These are phyloP conservation scores for Orbilia brochopaga DNA, from an alignment of 2,329 filamentous ascomycete species.

Conservation along the genomic window DNA sequence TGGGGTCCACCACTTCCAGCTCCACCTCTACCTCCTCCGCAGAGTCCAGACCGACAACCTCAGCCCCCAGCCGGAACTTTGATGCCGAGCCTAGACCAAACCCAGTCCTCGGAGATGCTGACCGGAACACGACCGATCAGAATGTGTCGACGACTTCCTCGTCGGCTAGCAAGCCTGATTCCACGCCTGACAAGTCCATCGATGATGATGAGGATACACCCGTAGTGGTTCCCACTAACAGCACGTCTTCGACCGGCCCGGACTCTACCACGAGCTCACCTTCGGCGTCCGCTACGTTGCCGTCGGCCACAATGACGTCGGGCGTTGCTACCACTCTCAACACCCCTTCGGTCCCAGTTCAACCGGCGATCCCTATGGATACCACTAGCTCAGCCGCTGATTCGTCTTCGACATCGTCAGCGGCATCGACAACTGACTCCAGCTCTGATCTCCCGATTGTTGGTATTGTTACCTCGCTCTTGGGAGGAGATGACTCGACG, in stretches of 20 bases:
- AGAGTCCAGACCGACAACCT: conserved; percentile 15
- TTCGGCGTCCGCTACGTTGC: conserved; percentile 10
- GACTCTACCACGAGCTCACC: neutral
- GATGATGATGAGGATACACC: conserved; percentile 3
- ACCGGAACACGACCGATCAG: conserved; percentile 26
- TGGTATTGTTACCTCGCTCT: conserved; percentile 53
- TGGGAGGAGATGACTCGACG: conserved; percentile 55
- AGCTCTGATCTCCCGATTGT: conserved; percentile 54
- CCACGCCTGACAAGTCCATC: conserved; percentile 2
- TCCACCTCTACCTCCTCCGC: conserved; percentile 29
- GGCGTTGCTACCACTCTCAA: conserved; percentile 45
- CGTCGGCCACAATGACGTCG: conserved; percentile 34
- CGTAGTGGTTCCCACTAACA: too few relatives aligned
- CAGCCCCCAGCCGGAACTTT: neutral
- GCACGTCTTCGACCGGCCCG: conserved; percentile 28
- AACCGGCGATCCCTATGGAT: conserved; percentile 35
- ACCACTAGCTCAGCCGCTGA: conserved; percentile 10
- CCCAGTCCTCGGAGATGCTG: neutral
- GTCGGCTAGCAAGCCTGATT: conserved; percentile 5
- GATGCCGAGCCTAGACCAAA: too few relatives aligned
- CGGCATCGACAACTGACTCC: conserved; percentile 47
- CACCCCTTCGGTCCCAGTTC: conserved; percentile 30
- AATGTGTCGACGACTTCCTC: conserved; percentile 37
- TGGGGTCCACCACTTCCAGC: conserved; percentile 43
- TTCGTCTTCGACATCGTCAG: conserved; percentile 2